Percentiles rank a stretch among this genome's conserved stretches.
Conservation (phyloP, 305 asterid genomes). For the Solanum chacoense region DNA sequence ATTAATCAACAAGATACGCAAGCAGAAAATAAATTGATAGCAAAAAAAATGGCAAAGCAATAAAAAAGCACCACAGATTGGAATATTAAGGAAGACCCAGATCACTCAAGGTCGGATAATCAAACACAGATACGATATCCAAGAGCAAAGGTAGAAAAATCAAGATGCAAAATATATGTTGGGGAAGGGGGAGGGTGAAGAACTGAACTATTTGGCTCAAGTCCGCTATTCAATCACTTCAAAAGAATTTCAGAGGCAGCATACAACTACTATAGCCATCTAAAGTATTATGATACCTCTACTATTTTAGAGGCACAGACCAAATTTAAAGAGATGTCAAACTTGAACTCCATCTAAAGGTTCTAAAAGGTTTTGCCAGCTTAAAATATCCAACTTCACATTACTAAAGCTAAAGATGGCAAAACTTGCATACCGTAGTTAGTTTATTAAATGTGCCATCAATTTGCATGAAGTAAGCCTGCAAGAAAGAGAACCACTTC, state of each 20-base stretch:
- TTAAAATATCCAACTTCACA: neutral
- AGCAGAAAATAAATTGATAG: neutral
- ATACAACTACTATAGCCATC: neutral
- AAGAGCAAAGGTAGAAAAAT: neutral
- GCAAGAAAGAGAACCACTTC: conserved; percentile 13
- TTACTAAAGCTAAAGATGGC: neutral
- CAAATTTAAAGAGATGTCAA: neutral
- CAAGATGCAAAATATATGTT: neutral
- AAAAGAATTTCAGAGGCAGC: neutral
- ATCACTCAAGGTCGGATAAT: neutral
- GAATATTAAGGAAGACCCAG: neutral
- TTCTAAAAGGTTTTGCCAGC: neutral
- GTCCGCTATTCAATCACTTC: neutral
- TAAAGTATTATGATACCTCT: neutral
- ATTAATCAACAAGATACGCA: neutral
- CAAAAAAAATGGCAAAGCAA: neutral
- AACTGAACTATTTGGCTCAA: neutral
- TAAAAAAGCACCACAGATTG: neutral
- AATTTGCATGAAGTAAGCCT: conserved; percentile 96
- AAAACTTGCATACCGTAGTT: conserved; percentile 48
- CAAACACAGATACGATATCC: neutral
- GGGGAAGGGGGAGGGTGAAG: neutral
- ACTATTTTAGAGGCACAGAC: neutral
- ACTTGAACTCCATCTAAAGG: neutral
- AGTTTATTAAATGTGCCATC: conserved; percentile 84